Evolutionary conservation across 805 yeast species (phyloP).

Genomic region (Pichia cabralensis): DNA sequence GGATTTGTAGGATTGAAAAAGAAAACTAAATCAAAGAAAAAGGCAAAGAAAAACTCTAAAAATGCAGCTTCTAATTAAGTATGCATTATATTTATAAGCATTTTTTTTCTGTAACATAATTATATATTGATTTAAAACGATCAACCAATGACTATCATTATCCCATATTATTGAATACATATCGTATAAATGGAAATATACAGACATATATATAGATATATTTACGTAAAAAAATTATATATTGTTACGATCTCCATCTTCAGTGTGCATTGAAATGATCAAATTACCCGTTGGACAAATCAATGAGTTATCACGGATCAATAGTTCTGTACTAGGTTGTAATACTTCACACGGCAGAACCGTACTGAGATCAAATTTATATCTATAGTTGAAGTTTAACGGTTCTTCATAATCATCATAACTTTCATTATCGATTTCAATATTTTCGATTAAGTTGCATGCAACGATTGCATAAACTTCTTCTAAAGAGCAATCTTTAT

Average conservation of each 20-base stretch:
- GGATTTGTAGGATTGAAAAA: conserved; percentile 71
- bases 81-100: too few species aligned
- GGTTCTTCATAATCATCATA: conserved; percentile 15
- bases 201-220: too few species aligned
- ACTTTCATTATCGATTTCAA: conserved; percentile 26
- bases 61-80: conserved; percentile 1
- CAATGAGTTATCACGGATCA: conserved; percentile 33
- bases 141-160: too few species aligned
- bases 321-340: conserved; percentile 16
- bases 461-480: conserved; percentile 70
- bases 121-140: too few species aligned
- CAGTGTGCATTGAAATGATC: conserved; percentile 22
- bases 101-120: too few species aligned
- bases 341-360: conserved; percentile 50
- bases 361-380: conserved; percentile 39
- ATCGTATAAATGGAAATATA: too few species aligned
- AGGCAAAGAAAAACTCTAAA: conserved; percentile 31
- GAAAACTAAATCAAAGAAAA: conserved; percentile 72
- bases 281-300: conserved; percentile 60
- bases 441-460: conserved; percentile 23
- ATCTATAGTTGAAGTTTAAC: conserved; percentile 33
- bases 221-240: too few species aligned
- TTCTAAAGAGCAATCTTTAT: conserved; percentile 36
- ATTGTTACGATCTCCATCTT: too few species aligned
- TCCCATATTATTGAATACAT: too few species aligned